These are phyloP conservation scores for Ceratobasidium sp. DNA, from an alignment of 1,284 basidiomycete species.

Conservation along the genomic window DNA sequence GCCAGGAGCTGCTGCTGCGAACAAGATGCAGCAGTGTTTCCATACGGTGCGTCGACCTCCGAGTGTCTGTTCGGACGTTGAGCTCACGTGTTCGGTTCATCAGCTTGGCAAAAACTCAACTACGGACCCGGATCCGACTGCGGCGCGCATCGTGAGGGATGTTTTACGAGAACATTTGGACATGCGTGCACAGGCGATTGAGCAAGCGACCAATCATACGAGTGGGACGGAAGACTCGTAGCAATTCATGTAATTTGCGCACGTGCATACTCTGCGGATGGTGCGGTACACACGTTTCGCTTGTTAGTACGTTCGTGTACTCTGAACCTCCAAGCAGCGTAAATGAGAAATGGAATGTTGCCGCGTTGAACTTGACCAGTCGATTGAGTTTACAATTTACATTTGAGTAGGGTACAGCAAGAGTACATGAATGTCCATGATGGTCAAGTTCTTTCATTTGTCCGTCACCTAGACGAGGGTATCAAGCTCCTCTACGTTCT, in stretches of 20 bases:
- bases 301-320: not conserved
- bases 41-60: constrained; percentile 18
- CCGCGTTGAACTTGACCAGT: not conserved
- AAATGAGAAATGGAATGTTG: constrained; percentile 6
- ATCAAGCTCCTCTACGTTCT: constrained; percentile 59
- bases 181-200: constrained; percentile 24
- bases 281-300: not conserved
- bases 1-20: constrained; percentile 22
- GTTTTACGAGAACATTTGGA: constrained; percentile 36
- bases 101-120: constrained; percentile 29
- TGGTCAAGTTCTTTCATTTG: constrained; percentile 6
- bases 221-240: constrained; percentile 11
- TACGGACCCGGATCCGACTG: constrained; percentile 21
- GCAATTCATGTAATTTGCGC: not conserved
- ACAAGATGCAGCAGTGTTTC: constrained; percentile 30
- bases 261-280: not conserved
- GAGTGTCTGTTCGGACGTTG: not conserved
- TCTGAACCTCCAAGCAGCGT: not conserved
- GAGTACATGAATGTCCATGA: constrained; percentile 18
- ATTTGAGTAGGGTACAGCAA: constrained; percentile 58
- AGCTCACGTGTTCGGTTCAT: not conserved
- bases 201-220: constrained; percentile 16
- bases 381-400: not conserved
- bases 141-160: constrained; percentile 25
- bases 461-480: constrained; percentile 49